Evolutionary conservation across 768 basidiomycete species (phyloP), one percentile per base, ranked within the genome.

Genomic region (Gymnopilus junonius): DNA sequence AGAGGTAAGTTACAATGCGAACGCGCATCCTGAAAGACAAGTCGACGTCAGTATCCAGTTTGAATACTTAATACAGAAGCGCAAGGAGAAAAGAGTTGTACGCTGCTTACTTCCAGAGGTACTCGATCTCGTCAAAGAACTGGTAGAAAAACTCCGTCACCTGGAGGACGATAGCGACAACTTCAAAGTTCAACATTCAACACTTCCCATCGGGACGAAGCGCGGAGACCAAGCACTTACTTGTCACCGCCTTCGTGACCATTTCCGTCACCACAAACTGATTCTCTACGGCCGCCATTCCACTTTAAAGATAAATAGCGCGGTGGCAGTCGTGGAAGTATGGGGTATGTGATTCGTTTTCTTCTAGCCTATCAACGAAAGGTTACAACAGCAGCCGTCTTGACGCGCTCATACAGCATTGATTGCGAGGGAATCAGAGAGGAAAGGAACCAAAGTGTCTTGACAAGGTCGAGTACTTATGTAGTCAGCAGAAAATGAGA

Each of bases 1-100:
- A 67, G n/a, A 67, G 58, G 31, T 25, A 64, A n/a, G 63, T 61
- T 34, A 67, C 50, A 8, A 65, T 35, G 21, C 61, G 60, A 4
- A 62, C 29, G 10, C 60, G 60, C 29, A 57, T 51, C 31, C 66
- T 67, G 23, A 14, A 11, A 37, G 39, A 15, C 10, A 45, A 21
- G 20, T 40, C 15, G 15, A 29, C n/a, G 27, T 34, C 15, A 55
- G 50, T 21, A 37, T 39, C 5, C 20, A 27, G 20, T 25, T 42
- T 14, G 11, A 35, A 35, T n/a, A n/a, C n/a, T n/a, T n/a, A 10
- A 35, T 14, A 35, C 15, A 35, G 35, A 20, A n/a, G 7, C 25
- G 10, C 2, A 42, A 7, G 14, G n/a, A 23, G 34, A 2, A 25
- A 35, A 17, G 34, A 1, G 23, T 34, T 1, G 27, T 11, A 21